Evolutionary conservation across 1,284 basidiomycete genomes (phyloP), one percentile per base, ranked within the genome.

Genomic region (Xerocomus nothofagi): DNA sequence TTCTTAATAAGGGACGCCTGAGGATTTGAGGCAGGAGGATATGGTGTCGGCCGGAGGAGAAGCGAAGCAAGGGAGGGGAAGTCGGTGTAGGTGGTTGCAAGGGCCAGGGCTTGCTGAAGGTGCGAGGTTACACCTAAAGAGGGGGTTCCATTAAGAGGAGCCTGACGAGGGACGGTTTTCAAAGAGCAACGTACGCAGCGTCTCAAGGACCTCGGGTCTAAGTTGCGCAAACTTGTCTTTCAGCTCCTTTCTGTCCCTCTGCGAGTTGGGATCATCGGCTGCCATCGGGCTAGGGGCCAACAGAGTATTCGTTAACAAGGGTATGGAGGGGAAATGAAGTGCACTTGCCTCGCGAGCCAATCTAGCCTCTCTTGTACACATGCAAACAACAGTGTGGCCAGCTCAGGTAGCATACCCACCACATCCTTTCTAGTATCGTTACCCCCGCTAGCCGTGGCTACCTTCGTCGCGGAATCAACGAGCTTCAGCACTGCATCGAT

Each of bases 1-100:
- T 68, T 67, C 59, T 88, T 74, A 21, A 90, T 85, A 20, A 81
- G 72, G 9, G 68, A 61, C 2, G 73, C 73, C 58, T 88, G 73
- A 2, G 83, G 81, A 60, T 88, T 88, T 39, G 77, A 70, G 46
- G 82, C 65, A 2, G 80, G 80, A 3, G 85, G 85, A 54, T 81
- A 87, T 9, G 84, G 75, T 5, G 69, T 73, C 14, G 81, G 81
- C 50, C 80, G 79, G 64, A 92, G 82, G 68, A 90, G 93, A 5
- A 98, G 77, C 36, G 86, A 81, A 18, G 88, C 91, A 9, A 98
- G 78, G 31, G 83, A 90, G 12, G 79, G 74, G 72, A 90, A 97
- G 67, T 97, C 93, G 21, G 77, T 77, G 65, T 94, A 93, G 56
- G 87, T 77, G 61, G 96, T 92, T 2, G 93, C 93, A 2, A 97